Percentiles rank a stretch among this genome's conserved stretches.
phyloP scores from a whole-genome alignment of 352 stramenopile genomes.

The Phytopythium sindhum region DNA sequence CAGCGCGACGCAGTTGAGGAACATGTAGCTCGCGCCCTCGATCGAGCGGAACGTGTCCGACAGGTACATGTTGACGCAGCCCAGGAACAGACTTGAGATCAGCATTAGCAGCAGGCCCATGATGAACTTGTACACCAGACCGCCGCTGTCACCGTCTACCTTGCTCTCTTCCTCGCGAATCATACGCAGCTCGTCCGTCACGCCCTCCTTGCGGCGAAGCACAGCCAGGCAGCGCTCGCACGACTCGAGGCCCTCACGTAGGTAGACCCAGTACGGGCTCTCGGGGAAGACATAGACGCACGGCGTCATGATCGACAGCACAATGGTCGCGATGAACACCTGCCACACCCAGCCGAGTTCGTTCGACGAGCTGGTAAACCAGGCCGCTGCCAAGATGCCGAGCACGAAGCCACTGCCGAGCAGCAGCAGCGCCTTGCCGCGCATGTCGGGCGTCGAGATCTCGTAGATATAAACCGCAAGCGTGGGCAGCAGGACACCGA shows the following conservation, averaged over 20 bases:
- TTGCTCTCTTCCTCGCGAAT: constrained; percentile 70
- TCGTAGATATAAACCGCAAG: constrained; percentile 86
- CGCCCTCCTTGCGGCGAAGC: constrained; percentile 71
- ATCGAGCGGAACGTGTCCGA: constrained; percentile 56
- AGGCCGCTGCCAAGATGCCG: constrained; percentile 56
- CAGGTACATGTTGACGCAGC: constrained; percentile 75
- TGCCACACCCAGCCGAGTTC: constrained; percentile 84
- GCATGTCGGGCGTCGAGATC: constrained; percentile 82
- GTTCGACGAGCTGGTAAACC: constrained; percentile 67
- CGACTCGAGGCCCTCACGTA: constrained; percentile 68
- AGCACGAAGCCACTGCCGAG: constrained; percentile 68
- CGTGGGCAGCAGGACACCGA: constrained; percentile 70
- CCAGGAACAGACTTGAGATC: constrained; percentile 58
- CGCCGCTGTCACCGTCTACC: constrained; percentile 27
- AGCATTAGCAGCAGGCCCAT: constrained; percentile 68
- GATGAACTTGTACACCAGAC: constrained; percentile 57
- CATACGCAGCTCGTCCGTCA: constrained; percentile 68
- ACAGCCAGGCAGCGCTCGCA: constrained; percentile 70
- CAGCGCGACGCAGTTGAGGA: constrained; percentile 68
- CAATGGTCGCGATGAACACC: constrained; percentile 73
- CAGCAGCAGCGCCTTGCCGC: constrained; percentile 73
- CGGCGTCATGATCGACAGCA: constrained; percentile 77
- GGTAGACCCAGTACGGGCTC: constrained; percentile 83
- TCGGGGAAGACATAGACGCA: constrained; percentile 85
- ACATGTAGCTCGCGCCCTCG: constrained; percentile 68